Base-by-base conservation (phyloP, 2,329 filamentous ascomycete species). In the Aspergillus fructus region DNA sequence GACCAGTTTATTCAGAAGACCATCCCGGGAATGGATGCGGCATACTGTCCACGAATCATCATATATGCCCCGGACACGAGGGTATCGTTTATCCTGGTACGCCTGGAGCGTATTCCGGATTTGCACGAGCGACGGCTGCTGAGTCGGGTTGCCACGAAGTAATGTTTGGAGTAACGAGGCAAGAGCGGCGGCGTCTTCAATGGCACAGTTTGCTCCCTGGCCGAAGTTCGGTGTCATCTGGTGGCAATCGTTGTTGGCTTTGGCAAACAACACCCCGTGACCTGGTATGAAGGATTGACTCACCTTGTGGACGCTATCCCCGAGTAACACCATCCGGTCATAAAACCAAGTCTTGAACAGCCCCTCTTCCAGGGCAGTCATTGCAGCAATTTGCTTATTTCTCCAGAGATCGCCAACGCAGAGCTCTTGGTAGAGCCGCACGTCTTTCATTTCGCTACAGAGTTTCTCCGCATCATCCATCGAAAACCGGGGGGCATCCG, bases 191-290 rank as follows among this genome's bases (percentile, higher is more conserved):
- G 70, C 74, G 51, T 68, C 69, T 60, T 79, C 76, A 15, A 78
- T 75, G 1, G 74, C 74, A n/a, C 64, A 67, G 59, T 78, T 78
- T 15, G 72, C 76, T 0, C 76, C 76, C 63, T 76, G 74, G 8
- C 75, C 76, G 15, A 66, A 51, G 39, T 73, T 74, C 1, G 68
- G 66, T 7, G 71, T 71, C 69, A 76, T 68, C 69, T 71, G 23
- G 4, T 49, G 12, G 15, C 4, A 3, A 24, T 33, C 3, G 37
- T 41, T 8, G 49, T 13, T 13, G 19, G n/a, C 30, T 24, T 21
- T 13, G 30, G 11, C 21, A 9, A n/a, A 13, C 21, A 45, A 13
- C 4, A 4, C 5, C 5, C 34, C 13, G 17, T 21, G 17, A 3
- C n/a, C 13, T 30, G 24, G 24, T 37, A 27, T 30, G n/a, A 17